Percentiles rank a stretch among this genome's conserved stretches.
These are phyloP conservation scores for Botrytis tulipae DNA, from an alignment of 2,329 filamentous ascomycete species.

Conservation along the genomic window DNA sequence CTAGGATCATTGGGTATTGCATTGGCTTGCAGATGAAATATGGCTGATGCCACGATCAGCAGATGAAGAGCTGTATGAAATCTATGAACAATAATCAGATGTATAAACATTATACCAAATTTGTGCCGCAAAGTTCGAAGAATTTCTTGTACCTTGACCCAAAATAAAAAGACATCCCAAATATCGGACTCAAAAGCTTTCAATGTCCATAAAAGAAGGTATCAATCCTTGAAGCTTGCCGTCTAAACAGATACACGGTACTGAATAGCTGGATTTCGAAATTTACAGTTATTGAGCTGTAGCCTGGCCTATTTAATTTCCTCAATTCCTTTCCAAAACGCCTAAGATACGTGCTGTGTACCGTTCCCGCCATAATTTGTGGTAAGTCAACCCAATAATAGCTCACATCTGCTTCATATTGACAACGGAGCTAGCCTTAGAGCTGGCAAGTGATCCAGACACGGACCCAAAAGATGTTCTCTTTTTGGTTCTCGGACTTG, in stretches of 20 bases:
- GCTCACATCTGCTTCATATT: conserved; percentile 33
- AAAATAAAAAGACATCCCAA: background rate
- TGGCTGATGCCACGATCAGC: conserved; percentile 13
- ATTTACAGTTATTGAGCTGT: background rate
- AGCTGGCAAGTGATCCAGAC: conserved; percentile 30
- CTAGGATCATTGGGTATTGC: background rate
- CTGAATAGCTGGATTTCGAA: background rate
- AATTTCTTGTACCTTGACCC: background rate
- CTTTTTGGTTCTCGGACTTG: conserved; percentile 25
- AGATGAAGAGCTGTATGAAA: background rate
- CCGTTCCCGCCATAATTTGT: conserved; percentile 20
- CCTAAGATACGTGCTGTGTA: conserved; percentile 7
- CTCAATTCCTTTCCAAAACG: background rate
- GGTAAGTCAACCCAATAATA: background rate
- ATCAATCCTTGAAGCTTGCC: background rate
- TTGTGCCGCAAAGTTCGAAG: background rate
- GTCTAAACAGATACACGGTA: background rate
- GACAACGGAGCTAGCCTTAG: conserved; percentile 31
- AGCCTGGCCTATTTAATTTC: too few species aligned
- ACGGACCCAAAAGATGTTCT: conserved; percentile 24
- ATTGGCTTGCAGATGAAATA: background rate
- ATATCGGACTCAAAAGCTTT: background rate
- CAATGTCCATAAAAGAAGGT: background rate
- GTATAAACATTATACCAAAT: background rate
- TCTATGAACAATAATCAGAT: conserved; percentile 6